phyloP scores from a whole-genome alignment of 78 protist species.

The Tieghemostelium lacteum region DNA sequence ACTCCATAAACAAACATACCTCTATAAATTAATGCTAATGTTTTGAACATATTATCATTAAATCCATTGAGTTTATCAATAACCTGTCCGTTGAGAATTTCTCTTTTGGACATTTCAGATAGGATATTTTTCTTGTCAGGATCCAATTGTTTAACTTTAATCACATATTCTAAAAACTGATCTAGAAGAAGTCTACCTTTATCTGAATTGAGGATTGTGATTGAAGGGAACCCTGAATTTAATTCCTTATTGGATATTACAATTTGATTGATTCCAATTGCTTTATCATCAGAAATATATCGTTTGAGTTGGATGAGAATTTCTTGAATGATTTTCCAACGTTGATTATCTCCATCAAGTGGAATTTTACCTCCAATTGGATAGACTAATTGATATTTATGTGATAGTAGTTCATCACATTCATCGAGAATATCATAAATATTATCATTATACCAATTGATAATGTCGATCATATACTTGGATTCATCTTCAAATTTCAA shows the following conservation, averaged over 20 bases:
- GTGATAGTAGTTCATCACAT: slow-evolving; percentile 9
- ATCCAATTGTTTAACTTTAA: not conserved
- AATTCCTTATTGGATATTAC: not conserved
- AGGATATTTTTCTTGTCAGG: not conserved
- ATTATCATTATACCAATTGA: not conserved
- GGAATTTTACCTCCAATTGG: not conserved
- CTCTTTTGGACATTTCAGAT: not conserved
- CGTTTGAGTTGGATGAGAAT: not conserved
- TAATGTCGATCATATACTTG: not conserved
- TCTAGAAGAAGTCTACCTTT: not conserved
- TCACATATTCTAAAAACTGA: not conserved
- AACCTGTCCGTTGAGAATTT: not conserved
- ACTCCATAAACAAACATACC: not conserved
- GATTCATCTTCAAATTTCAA: not conserved
- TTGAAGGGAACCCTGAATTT: not conserved
- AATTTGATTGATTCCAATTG: not conserved
- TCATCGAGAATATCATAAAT: slow-evolving; percentile 23
- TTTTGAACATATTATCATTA: not conserved
- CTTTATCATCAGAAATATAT: not conserved
- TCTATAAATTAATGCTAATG: not conserved
- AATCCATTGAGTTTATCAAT: not conserved
- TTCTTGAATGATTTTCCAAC: not conserved
- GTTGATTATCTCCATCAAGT: not conserved
- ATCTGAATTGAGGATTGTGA: not conserved
- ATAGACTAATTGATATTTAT: not conserved